Percentiles rank a stretch among this genome's conserved stretches.
Conservation (phyloP, 768 basidiomycete genomes). For the Amyloporia xantha region DNA sequence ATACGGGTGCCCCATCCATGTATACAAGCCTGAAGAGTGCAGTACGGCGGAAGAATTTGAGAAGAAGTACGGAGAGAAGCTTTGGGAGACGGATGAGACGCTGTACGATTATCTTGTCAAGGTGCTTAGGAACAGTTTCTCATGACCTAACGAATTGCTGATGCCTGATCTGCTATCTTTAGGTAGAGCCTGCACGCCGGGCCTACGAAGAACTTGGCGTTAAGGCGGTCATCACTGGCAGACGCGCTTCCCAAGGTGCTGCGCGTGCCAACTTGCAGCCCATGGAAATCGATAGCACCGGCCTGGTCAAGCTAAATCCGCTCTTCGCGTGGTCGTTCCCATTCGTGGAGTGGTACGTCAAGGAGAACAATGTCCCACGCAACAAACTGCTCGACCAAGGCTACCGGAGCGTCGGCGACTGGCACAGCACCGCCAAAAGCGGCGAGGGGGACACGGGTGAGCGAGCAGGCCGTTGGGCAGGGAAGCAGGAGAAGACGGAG, state of each 20-base stretch:
- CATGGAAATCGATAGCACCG: constrained; percentile 85
- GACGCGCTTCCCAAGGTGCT: constrained; percentile 90
- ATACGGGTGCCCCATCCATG: constrained; percentile 68
- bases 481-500: constrained; percentile 79
- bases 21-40: constrained; percentile 75
- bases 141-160: not conserved
- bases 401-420: constrained; percentile 94
- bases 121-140: constrained; percentile 33
- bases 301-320: constrained; percentile 91
- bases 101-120: constrained; percentile 91
- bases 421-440: constrained; percentile 87
- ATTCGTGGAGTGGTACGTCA: constrained; percentile 80
- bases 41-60: constrained; percentile 70
- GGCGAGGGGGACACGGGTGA: constrained; percentile 66
- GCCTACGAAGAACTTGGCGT: constrained; percentile 80
- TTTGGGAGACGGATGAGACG: constrained; percentile 87
- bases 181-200: constrained; percentile 91
- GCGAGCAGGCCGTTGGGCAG: constrained; percentile 89
- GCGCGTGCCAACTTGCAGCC: constrained; percentile 77
- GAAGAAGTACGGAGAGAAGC: constrained; percentile 61
- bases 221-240: constrained; percentile 88
- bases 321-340: constrained; percentile 83
- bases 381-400: constrained; percentile 87
- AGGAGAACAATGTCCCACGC: constrained; percentile 73
- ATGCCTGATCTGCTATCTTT: not conserved